These are phyloP conservation scores for Malus domestica DNA, from an alignment of 306 rosid species.

Conservation along the genomic window ASM211411v1 NC_041802.1:399001-399500, in stretches of 20 bases:
- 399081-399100: constrained; percentile 92
- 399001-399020: neutral
- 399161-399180: constrained; percentile 18
- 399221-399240: neutral
- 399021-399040: neutral
- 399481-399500: neutral
- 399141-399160: constrained; percentile 21
- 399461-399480: neutral
- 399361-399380: neutral
- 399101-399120: constrained; percentile 94
- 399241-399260: neutral
- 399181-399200: neutral
- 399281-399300: neutral
- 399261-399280: neutral
- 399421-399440: neutral
- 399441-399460: neutral
- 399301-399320: neutral
- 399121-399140: constrained; percentile 44
- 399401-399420: neutral
- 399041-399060: neutral
- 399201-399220: neutral
- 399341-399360: neutral
- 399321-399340: neutral
- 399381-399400: neutral
- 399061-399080: constrained; percentile 7